phyloP scores from a whole-genome alignment of 805 yeast genomes.

The Cyberlindnera americana region DNA sequence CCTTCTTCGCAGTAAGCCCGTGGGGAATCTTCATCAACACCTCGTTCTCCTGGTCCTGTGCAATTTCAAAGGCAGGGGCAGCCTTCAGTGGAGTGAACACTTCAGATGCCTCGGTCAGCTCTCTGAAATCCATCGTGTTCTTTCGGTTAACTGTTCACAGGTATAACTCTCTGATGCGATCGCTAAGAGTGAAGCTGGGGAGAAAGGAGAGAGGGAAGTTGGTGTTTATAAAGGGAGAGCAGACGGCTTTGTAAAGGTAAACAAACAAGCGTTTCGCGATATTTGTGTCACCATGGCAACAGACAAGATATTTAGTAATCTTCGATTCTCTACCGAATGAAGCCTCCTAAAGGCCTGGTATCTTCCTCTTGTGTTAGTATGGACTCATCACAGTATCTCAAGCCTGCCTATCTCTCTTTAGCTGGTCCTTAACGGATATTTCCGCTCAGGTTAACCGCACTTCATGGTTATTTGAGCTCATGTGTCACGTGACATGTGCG shows the following conservation, averaged over 20 bases:
- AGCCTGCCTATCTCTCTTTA: no score
- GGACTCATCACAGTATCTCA: no score
- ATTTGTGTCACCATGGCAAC: constrained; percentile 11
- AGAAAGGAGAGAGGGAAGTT: constrained; percentile 3
- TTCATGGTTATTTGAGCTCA: no score
- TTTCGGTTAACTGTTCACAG: neutral
- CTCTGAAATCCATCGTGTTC: constrained; percentile 14
- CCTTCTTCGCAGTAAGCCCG: constrained; percentile 36
- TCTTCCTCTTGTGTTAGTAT: no score
- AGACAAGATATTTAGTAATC: no score
- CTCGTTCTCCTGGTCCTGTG: constrained; percentile 16
- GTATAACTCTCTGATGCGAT: neutral
- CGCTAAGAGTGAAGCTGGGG: neutral
- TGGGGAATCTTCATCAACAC: constrained; percentile 38
- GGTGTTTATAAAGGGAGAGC: constrained; percentile 4
- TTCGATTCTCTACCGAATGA: no score
- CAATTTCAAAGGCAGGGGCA: constrained; percentile 17
- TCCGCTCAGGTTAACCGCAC: no score
- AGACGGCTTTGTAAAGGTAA: constrained; percentile 10
- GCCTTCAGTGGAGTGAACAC: constrained; percentile 24
- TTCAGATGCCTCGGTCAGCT: constrained; percentile 19
- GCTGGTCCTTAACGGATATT: no score
- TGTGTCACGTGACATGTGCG: constrained; percentile 6
- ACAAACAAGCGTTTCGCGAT: constrained; percentile 5
- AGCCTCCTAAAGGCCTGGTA: no score